Percentiles rank a stretch among this genome's conserved stretches.
phyloP scores from a whole-genome alignment of 192 early-diverging fungal species.

The Blastocladiella britannica region DNA sequence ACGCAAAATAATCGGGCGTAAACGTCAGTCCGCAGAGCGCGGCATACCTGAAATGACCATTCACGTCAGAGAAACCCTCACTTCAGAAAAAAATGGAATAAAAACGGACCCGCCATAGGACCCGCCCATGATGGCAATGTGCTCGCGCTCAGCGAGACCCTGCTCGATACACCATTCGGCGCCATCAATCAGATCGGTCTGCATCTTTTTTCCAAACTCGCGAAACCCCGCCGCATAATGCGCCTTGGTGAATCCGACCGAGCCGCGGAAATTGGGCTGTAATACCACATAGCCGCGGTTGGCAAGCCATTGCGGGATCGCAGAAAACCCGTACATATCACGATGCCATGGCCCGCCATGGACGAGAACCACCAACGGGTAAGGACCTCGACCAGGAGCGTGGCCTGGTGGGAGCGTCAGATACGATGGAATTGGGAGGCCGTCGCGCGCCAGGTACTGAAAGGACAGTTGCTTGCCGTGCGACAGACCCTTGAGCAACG shows the following conservation, averaged over 20 bases:
- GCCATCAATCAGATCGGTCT: constrained; percentile 15
- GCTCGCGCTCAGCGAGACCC: constrained; percentile 11
- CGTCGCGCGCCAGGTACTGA: too few relatives aligned
- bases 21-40: constrained; percentile 15
- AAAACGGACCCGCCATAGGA: constrained; percentile 20
- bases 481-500: too few relatives aligned
- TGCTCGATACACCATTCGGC: constrained; percentile 15
- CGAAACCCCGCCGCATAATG: constrained; percentile 9
- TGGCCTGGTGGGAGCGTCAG: too few relatives aligned
- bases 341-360: constrained; percentile 16
- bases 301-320: constrained; percentile 9
- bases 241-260: constrained; percentile 12
- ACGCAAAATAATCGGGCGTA: constrained; percentile 20
- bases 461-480: too few relatives aligned
- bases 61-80: too few relatives aligned
- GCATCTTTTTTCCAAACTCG: constrained; percentile 16
- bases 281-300: constrained; percentile 18
- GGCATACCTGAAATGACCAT: too few relatives aligned
- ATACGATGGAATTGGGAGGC: too few relatives aligned
- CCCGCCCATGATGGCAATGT: constrained; percentile 17
- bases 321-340: constrained; percentile 12
- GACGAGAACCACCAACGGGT: constrained; percentile 12
- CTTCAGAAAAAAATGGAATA: too few relatives aligned
- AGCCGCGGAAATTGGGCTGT: constrained; percentile 14
- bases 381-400: too few relatives aligned